A percentile compares a stretch with the other conserved stretches of the same genome.
Evolutionary conservation across 1,284 basidiomycete genomes (phyloP).

Genomic region (Malassezia japonica): DNA sequence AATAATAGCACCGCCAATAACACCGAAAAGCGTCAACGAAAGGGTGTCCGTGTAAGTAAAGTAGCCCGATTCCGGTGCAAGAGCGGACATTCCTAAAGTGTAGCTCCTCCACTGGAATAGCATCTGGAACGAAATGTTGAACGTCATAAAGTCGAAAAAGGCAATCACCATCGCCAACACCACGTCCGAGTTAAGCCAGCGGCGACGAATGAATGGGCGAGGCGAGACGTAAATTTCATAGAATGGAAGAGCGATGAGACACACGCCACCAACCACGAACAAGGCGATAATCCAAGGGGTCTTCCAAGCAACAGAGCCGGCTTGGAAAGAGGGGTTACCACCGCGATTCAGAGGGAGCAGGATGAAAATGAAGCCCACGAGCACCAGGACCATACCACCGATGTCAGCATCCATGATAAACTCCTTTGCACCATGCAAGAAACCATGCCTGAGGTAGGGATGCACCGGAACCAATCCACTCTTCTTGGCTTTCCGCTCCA

Average conservation of each 20-base stretch:
- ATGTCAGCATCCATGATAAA: slow-evolving; percentile 37
- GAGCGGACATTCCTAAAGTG: background rate
- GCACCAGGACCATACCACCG: slow-evolving; percentile 38
- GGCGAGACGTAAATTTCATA: slow-evolving; percentile 33
- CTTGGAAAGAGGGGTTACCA: slow-evolving; percentile 6
- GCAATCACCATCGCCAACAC: slow-evolving; percentile 36
- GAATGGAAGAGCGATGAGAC: slow-evolving; percentile 25
- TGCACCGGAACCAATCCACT: slow-evolving; percentile 28
- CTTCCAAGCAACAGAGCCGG: slow-evolving; percentile 32
- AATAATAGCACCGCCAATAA: slow-evolving; percentile 35
- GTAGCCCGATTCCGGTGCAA: slow-evolving; percentile 22
- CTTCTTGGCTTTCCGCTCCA: slow-evolving; percentile 30
- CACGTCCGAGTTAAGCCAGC: slow-evolving; percentile 43
- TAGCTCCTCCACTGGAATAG: slow-evolving; percentile 1
- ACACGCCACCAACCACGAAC: slow-evolving; percentile 33
- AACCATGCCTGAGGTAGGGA: slow-evolving; percentile 24
- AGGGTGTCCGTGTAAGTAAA: slow-evolving; percentile 39
- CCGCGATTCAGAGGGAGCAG: slow-evolving; percentile 36
- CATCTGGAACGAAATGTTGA: slow-evolving; percentile 27
- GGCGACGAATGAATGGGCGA: slow-evolving; percentile 33
- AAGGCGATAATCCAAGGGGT: slow-evolving; percentile 41
- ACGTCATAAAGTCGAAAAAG: slow-evolving; percentile 45
- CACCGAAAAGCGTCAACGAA: slow-evolving; percentile 41
- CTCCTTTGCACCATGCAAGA: slow-evolving; percentile 4
- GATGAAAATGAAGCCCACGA: slow-evolving; percentile 38